These are phyloP conservation scores for Polytrichum commune DNA, from an alignment of 225 moss, liverwort and hornwort genomes.

Conservation along the genomic window DNA sequence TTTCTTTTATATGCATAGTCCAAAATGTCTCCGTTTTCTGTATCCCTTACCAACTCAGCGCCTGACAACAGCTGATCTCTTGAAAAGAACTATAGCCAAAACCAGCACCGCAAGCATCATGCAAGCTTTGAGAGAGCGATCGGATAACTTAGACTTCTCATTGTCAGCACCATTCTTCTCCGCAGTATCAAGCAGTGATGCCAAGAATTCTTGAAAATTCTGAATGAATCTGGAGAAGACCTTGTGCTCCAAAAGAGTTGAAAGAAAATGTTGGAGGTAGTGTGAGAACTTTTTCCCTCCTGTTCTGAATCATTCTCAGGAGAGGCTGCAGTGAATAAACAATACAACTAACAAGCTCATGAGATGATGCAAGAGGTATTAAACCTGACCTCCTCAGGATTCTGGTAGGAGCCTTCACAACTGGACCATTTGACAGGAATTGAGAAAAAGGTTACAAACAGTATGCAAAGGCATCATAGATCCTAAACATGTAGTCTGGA, in stretches of 20 bases:
- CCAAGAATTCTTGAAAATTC: too few relatives aligned
- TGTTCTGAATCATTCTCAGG: slow-evolving; percentile 20
- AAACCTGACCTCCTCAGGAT: too few relatives aligned
- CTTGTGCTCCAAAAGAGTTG: too few relatives aligned
- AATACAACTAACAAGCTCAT: not conserved
- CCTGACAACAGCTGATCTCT: slow-evolving; percentile 37
- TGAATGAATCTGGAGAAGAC: too few relatives aligned
- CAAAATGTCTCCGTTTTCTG: too few relatives aligned
- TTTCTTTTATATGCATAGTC: too few relatives aligned
- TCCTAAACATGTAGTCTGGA: too few relatives aligned
- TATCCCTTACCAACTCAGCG: not conserved
- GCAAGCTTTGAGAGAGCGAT: slow-evolving; percentile 75
- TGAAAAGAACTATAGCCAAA: slow-evolving; percentile 73
- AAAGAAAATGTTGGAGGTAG: slow-evolving; percentile 10
- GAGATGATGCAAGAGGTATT: not conserved
- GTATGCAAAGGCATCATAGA: too few relatives aligned
- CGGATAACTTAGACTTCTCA: slow-evolving; percentile 51
- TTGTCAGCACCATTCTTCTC: slow-evolving; percentile 59
- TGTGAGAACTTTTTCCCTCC: slow-evolving; percentile 23
- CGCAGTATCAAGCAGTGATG: slow-evolving; percentile 48
- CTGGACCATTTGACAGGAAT: too few relatives aligned
- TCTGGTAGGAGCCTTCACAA: too few relatives aligned
- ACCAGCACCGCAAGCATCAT: slow-evolving; percentile 81
- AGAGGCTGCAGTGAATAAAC: slow-evolving; percentile 30
- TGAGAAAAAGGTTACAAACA: too few relatives aligned